Evolutionary conservation across 805 yeast species (phyloP).

Genomic region (Candida yuanshanica): DNA sequence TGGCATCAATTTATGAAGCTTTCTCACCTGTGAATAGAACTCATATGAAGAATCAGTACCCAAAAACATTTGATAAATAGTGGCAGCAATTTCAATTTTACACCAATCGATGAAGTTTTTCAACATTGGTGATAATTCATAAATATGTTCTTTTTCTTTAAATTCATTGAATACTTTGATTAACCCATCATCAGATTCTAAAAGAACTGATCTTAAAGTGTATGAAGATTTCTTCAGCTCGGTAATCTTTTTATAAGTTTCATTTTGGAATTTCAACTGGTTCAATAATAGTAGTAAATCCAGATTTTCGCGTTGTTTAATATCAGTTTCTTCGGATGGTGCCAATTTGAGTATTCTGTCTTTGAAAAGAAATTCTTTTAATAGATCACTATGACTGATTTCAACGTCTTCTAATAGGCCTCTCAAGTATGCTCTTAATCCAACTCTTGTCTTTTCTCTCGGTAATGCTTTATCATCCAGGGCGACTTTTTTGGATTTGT

Average conservation of each 20-base stretch:
- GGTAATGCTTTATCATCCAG: constrained; percentile 33
- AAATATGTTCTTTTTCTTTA: constrained; percentile 44
- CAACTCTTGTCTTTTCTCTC: constrained; percentile 72
- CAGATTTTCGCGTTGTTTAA: constrained; percentile 48
- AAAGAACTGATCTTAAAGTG: constrained; percentile 48
- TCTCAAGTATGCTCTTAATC: constrained; percentile 68
- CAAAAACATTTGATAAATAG: constrained; percentile 72
- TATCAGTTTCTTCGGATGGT: constrained; percentile 46
- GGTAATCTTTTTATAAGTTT: constrained; percentile 53
- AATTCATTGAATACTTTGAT: constrained; percentile 60
- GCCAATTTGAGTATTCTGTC: constrained; percentile 34
- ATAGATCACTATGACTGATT: constrained; percentile 44
- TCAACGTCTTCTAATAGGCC: constrained; percentile 48
- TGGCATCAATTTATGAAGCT: constrained; percentile 75
- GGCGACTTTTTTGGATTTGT: background rate
- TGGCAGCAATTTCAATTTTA: constrained; percentile 77
- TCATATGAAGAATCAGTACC: constrained; percentile 81
- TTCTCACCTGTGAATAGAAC: constrained; percentile 60
- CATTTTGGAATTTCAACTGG: constrained; percentile 67
- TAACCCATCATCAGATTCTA: constrained; percentile 50
- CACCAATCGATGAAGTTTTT: constrained; percentile 74
- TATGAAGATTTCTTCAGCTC: constrained; percentile 52
- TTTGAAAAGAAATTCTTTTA: constrained; percentile 48
- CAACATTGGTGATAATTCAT: constrained; percentile 60
- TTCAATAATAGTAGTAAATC: constrained; percentile 58